These are phyloP conservation scores for Magnolia kwangsiensis DNA, from an alignment of 164 flowering plant species.

Conservation along the genomic window DNA sequence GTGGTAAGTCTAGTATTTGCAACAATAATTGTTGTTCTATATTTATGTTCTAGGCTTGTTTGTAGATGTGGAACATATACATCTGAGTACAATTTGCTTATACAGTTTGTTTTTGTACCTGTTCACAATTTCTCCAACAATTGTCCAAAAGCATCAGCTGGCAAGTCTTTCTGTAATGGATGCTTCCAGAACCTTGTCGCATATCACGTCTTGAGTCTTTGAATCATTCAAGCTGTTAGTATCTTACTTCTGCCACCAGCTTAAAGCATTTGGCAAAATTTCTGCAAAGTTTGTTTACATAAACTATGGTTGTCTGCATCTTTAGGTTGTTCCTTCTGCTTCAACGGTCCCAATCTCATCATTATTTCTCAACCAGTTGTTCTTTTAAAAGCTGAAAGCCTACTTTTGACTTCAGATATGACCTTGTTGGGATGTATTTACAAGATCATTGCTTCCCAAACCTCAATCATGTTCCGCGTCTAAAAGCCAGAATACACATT, in stretches of 20 bases:
- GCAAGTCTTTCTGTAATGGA: not conserved
- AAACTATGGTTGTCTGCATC: not conserved
- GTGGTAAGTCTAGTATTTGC: conserved; percentile 54
- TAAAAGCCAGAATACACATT: not conserved
- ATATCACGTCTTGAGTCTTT: not conserved
- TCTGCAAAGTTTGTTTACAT: not conserved
- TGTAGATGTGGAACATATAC: not conserved
- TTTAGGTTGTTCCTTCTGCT: not conserved
- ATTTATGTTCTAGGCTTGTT: not conserved
- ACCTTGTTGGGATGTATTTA: not conserved
- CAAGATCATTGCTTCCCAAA: not conserved
- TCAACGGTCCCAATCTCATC: too few species aligned
- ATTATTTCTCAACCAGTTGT: not conserved
- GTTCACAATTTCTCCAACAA: not conserved
- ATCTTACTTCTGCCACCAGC: not conserved
- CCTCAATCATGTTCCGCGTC: not conserved
- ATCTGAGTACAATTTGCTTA: not conserved
- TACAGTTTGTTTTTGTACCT: too few species aligned
- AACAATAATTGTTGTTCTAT: not conserved
- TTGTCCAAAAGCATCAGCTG: not conserved
- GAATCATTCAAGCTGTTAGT: not conserved
- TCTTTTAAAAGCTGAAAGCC: not conserved
- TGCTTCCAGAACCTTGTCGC: not conserved
- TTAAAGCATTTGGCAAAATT: not conserved
- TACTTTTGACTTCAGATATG: not conserved